A percentile compares a stretch with the other conserved stretches of the same genome.
These are phyloP conservation scores for Calocybe indica DNA, from an alignment of 768 basidiomycete species.

Conservation along the genomic window DNA sequence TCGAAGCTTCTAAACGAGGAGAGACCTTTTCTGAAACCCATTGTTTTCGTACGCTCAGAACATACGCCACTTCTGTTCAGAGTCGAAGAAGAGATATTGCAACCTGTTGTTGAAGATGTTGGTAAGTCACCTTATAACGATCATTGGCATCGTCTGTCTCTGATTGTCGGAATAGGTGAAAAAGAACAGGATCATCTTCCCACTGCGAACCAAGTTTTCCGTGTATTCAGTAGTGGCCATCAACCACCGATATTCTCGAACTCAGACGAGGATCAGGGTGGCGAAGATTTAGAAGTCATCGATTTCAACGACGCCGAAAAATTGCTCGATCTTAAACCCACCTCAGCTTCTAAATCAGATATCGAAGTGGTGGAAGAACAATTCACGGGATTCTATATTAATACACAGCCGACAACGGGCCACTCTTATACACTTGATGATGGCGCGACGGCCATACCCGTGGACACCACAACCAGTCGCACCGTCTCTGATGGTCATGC, in stretches of 20 bases:
- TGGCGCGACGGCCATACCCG: no score
- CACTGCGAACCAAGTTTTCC: slow-evolving; percentile 62
- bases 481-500: no score
- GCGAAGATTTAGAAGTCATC: slow-evolving; percentile 43
- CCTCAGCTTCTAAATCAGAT: slow-evolving; percentile 10
- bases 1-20: slow-evolving; percentile 51
- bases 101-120: slow-evolving; percentile 44
- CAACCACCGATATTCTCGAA: slow-evolving; percentile 12
- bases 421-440: no score
- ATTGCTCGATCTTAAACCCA: slow-evolving; percentile 28
- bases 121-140: slow-evolving; percentile 29
- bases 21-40: slow-evolving; percentile 59
- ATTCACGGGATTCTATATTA: slow-evolving; percentile 1
- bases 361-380: slow-evolving; percentile 21
- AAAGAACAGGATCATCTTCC: slow-evolving; percentile 53
- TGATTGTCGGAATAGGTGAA: slow-evolving; percentile 27
- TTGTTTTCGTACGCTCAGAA: slow-evolving; percentile 62
- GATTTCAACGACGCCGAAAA: slow-evolving; percentile 60
- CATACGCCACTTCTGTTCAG: slow-evolving; percentile 46
- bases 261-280: slow-evolving; percentile 24
- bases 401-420: background rate
- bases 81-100: slow-evolving; percentile 56
- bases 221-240: slow-evolving; percentile 47
- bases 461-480: no score
- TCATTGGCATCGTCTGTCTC: slow-evolving; percentile 1